Percentiles rank a stretch among this genome's conserved stretches.
These are phyloP conservation scores for Fistulinella staudtii DNA, from an alignment of 1,284 basidiomycete genomes.

Conservation along the genomic window DNA sequence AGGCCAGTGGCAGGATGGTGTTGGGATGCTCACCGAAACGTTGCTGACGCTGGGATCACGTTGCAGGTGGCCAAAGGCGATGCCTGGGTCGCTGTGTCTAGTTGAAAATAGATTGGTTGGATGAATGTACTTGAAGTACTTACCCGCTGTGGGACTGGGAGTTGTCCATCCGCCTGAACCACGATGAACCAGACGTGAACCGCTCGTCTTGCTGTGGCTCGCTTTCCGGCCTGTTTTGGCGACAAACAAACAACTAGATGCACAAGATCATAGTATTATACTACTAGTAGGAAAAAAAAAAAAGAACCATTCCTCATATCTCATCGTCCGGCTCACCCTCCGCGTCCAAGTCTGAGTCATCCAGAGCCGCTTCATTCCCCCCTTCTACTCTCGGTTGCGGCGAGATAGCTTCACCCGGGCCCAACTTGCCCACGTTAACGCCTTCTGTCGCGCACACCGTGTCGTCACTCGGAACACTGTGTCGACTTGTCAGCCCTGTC, in stretches of 20 bases:
- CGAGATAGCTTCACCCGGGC: too few species aligned
- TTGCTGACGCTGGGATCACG: slow-evolving; percentile 35
- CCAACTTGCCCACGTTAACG: slow-evolving; percentile 21
- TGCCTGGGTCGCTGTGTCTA: slow-evolving; percentile 31
- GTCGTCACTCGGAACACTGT: slow-evolving; percentile 55
- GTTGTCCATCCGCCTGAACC: slow-evolving; percentile 35
- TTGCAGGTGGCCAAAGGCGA: slow-evolving; percentile 35
- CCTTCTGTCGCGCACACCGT: slow-evolving; percentile 37
- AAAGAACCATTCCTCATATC: slow-evolving; percentile 17
- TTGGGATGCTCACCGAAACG: too few species aligned
- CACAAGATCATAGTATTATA: not conserved
- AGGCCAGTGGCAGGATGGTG: slow-evolving; percentile 9
- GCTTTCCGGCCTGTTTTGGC: too few species aligned
- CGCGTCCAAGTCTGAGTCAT: slow-evolving; percentile 36
- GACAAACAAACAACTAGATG: slow-evolving; percentile 23
- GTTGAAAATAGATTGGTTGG: too few species aligned
- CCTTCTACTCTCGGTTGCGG: slow-evolving; percentile 1
- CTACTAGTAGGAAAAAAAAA: too few species aligned
- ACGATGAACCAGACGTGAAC: slow-evolving; percentile 35
- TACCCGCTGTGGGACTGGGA: too few species aligned
- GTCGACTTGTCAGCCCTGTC: slow-evolving; percentile 48
- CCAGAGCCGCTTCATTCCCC: slow-evolving; percentile 6
- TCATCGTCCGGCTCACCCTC: slow-evolving; percentile 40
- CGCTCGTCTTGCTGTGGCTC: slow-evolving; percentile 34
- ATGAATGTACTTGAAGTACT: too few species aligned